Evolutionary conservation across 306 rosid genomes (phyloP).

Genomic region (Sophora flavescens): DNA sequence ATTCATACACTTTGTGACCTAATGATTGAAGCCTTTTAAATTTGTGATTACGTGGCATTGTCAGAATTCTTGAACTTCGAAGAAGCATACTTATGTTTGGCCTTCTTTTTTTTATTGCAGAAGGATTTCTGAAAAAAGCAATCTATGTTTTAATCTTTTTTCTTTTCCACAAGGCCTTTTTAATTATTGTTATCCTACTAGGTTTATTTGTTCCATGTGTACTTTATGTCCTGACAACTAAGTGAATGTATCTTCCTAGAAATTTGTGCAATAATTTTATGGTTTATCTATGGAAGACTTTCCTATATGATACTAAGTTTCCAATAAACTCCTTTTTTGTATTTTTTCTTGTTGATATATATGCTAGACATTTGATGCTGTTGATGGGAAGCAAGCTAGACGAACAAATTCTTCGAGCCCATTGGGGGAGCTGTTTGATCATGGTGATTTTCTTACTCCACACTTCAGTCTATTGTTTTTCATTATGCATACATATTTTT

Average conservation of each 20-base stretch:
- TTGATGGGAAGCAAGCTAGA: constrained; percentile 99
- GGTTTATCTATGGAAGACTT: constrained; percentile 15
- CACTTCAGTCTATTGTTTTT: constrained; percentile 20
- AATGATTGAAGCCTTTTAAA: constrained; percentile 4
- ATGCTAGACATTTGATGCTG: constrained; percentile 93
- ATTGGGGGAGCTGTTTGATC: constrained; percentile 95
- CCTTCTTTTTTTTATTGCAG: neutral
- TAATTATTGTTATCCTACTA: constrained; percentile 5
- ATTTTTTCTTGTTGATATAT: constrained; percentile 18
- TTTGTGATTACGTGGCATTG: constrained; percentile 1
- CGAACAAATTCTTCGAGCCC: constrained; percentile 97
- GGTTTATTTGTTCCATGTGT: neutral
- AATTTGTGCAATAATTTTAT: constrained; percentile 1
- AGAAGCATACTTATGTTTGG: constrained; percentile 25
- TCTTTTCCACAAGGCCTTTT: neutral
- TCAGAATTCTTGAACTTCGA: constrained; percentile 17
- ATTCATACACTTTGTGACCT: neutral
- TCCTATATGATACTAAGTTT: constrained; percentile 17
- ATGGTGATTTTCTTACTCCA: constrained; percentile 62
- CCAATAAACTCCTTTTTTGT: constrained; percentile 8
- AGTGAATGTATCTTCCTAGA: constrained; percentile 25
- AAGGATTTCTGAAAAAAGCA: neutral
- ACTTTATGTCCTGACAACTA: constrained; percentile 22
- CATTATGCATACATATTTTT: neutral
- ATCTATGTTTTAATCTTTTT: neutral